Evolutionary conservation across 176 grass and related monocot genomes (phyloP).

Genomic region (Dactylis glomerata): DNA sequence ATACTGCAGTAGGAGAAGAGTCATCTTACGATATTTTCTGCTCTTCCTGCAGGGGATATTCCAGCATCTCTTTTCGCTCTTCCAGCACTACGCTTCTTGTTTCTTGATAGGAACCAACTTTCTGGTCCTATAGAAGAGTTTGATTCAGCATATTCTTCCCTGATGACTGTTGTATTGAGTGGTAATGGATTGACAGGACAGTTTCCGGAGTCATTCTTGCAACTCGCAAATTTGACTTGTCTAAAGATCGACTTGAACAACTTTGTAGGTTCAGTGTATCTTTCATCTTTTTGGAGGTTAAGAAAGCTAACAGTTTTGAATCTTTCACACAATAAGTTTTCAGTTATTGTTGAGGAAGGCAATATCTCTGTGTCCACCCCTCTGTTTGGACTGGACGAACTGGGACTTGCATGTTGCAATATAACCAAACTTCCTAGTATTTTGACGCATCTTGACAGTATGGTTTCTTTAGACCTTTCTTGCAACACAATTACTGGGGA

Average conservation of each 20-base stretch:
- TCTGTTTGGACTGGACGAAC: fast-evolving
- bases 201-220: constrained; percentile 15
- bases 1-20: not conserved
- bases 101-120: not conserved
- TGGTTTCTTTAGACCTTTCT: constrained; percentile 29
- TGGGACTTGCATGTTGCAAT: constrained; percentile 21
- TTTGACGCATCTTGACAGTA: not conserved
- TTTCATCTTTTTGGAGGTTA: not conserved
- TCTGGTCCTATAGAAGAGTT: constrained; percentile 21
- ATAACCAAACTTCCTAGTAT: constrained; percentile 10
- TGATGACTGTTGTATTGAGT: not conserved
- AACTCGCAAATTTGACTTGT: fast-evolving
- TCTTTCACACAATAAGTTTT: constrained; percentile 41
- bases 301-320: not conserved
- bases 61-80: not conserved
- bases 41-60: not conserved
- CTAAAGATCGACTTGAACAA: not conserved
- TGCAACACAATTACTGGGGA: constrained; percentile 24
- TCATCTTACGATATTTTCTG: not conserved
- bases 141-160: not conserved
- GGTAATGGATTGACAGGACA: not conserved
- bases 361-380: not conserved
- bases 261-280: constrained; percentile 19
- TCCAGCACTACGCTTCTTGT: not conserved
- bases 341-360: not conserved